Evolutionary conservation across 768 basidiomycete species (phyloP).

Genomic region (Cystofilobasidium bisporidii): DNA sequence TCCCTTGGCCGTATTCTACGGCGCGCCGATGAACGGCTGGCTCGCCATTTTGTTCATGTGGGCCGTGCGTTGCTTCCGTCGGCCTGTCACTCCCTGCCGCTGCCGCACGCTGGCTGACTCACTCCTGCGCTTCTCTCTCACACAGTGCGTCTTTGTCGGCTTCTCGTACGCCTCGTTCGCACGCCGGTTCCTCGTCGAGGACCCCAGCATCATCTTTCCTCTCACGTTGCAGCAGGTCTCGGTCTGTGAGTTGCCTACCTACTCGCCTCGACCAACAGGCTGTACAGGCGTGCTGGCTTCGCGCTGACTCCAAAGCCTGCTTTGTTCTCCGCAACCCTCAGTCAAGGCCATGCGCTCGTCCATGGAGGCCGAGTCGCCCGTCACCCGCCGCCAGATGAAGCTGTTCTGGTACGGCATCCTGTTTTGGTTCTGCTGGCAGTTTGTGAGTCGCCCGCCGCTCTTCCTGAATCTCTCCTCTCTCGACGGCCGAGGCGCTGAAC

Average conservation of each 20-base stretch:
- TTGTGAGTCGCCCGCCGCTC: slow-evolving; percentile 1
- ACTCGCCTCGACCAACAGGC: too few relatives aligned
- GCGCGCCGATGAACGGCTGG: slow-evolving; percentile 18
- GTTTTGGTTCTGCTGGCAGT: not conserved
- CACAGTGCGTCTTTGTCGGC: not conserved
- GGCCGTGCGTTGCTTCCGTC: not conserved
- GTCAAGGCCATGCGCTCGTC: slow-evolving; percentile 6
- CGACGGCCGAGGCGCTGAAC: not conserved
- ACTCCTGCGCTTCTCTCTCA: too few relatives aligned
- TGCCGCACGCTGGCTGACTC: too few relatives aligned
- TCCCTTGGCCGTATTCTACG: slow-evolving; percentile 6
- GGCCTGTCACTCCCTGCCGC: too few relatives aligned
- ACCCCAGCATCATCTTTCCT: slow-evolving; percentile 13
- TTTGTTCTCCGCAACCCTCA: not conserved
- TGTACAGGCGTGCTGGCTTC: not conserved
- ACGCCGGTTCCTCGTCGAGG: slow-evolving; percentile 7
- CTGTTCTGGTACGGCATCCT: slow-evolving; percentile 18
- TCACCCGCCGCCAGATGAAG: slow-evolving; percentile 1
- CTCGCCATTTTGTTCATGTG: slow-evolving; percentile 18
- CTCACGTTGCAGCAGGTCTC: slow-evolving; percentile 8
- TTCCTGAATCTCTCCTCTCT: not conserved
- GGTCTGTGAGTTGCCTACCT: not conserved
- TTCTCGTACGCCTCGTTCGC: slow-evolving; percentile 14
- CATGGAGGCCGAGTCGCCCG: not conserved
- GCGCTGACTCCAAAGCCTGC: not conserved